Evolutionary conservation across 345 rosid species (phyloP).

Genomic region (Arabis hirsuta): DNA sequence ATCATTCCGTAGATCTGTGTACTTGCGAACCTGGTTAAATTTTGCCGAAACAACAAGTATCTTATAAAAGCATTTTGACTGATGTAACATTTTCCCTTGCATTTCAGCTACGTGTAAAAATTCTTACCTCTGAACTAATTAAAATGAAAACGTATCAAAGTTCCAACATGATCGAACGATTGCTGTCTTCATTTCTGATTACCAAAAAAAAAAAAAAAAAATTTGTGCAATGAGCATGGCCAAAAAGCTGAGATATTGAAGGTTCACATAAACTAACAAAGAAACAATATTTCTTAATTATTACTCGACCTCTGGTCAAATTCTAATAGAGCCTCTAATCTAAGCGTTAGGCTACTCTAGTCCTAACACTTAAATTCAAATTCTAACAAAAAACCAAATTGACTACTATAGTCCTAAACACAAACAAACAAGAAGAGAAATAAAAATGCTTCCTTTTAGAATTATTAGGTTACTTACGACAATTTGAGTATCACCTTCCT

Average conservation of each 20-base stretch:
- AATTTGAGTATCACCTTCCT: no score
- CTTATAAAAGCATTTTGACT: no score
- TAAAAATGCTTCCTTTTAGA: no score
- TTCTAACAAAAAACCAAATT: no score
- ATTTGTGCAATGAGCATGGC: slow-evolving; percentile 1
- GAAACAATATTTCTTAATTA: neutral
- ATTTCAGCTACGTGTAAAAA: neutral
- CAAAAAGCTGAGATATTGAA: neutral
- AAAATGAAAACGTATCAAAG: slow-evolving; percentile 8
- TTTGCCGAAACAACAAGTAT: no score
- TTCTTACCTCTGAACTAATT: neutral
- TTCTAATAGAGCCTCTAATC: neutral
- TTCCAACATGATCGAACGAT: slow-evolving; percentile 7
- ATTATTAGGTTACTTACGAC: no score
- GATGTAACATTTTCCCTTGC: slow-evolving; percentile 12
- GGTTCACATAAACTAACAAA: neutral
- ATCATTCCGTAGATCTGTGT: no score
- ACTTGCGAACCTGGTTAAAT: no score
- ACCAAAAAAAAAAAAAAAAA: neutral
- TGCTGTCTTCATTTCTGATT: slow-evolving; percentile 5
- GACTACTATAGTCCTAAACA: no score
- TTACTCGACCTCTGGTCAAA: neutral
- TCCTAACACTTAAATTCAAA: no score
- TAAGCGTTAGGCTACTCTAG: no score
- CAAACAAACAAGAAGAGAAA: no score